Evolutionary conservation across 179 eudicot genomes (phyloP).

Genomic region (Beta lomatogona): DNA sequence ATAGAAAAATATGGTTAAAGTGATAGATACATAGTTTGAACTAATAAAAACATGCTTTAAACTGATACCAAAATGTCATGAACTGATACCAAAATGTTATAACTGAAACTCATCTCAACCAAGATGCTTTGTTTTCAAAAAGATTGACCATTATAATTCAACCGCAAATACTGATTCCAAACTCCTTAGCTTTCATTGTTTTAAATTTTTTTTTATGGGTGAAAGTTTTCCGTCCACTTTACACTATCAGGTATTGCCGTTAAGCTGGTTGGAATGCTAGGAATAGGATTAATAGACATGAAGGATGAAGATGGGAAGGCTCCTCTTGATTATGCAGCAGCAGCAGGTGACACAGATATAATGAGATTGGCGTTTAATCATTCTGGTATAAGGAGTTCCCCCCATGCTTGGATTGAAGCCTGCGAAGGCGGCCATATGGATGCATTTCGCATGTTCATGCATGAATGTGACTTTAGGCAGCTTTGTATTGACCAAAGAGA

Average conservation of each 20-base stretch:
- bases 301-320: neutral
- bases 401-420: neutral
- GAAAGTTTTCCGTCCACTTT: too few relatives aligned
- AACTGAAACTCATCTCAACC: too few relatives aligned
- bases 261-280: neutral
- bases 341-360: neutral
- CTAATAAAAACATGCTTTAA: too few relatives aligned
- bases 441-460: neutral
- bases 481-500: neutral
- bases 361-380: neutral
- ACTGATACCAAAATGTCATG: too few relatives aligned
- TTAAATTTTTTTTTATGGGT: too few relatives aligned
- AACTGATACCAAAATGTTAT: too few relatives aligned
- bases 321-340: neutral
- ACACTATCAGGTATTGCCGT: neutral
- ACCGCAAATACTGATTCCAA: neutral
- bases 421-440: neutral
- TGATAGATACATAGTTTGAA: too few relatives aligned
- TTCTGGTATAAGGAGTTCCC: neutral
- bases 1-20: too few relatives aligned
- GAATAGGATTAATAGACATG: neutral
- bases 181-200: neutral
- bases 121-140: too few relatives aligned
- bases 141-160: too few relatives aligned
- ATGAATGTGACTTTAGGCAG: neutral